Evolutionary conservation across 495 filamentous ascomycete species (phyloP), one percentile per base, ranked within the genome.

Genomic region (Aspergillus baeticus): DNA sequence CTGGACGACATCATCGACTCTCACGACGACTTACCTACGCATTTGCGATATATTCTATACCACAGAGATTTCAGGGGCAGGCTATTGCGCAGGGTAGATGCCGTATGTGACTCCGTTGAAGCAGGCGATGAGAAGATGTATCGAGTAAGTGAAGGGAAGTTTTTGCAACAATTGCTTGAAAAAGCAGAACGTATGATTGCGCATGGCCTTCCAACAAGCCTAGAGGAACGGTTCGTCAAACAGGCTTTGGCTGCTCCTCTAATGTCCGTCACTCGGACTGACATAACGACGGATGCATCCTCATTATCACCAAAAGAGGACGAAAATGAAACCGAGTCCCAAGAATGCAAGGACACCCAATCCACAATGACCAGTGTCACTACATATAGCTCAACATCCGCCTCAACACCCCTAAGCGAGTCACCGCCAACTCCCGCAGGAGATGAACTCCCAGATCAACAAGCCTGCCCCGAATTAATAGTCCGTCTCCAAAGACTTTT

Each of bases 191-290:
- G 74, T 0, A 90, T 96, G 81, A 77, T 78, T 17, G 69, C 75
- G 6, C 74, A 73, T 0, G 84, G 84, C 0, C 69, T 97, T 29
- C 92, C 94, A 10, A 69, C 72, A 37, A 96, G 88, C 61, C 79
- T 98, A 79, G 95, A 97, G 67, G 87, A 96, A 37, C 85, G 83
- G 23, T 94, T 96, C 63, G 81, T 99, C 11, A 77, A 72, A 17
- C 86, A 87, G 59, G 79, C 82, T n/a, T 70, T 98, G 22, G 87
- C 90, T 51, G 81, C 82, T 42, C 94, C 94, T 0, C 69, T 92
- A 18, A 73, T 88, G 62, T 80, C 78, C 6, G 69, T 87, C n/a
- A 83, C 78, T 62, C 70, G 78, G 38, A 71, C 78, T 5, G 77
- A 80, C 38, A 61, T 61, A 2, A 43, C 55, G 31, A 64, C 64